These are phyloP conservation scores for Helicostylum pulchrum DNA, from an alignment of 192 early-diverging fungal genomes.

Conservation along the genomic window DNA sequence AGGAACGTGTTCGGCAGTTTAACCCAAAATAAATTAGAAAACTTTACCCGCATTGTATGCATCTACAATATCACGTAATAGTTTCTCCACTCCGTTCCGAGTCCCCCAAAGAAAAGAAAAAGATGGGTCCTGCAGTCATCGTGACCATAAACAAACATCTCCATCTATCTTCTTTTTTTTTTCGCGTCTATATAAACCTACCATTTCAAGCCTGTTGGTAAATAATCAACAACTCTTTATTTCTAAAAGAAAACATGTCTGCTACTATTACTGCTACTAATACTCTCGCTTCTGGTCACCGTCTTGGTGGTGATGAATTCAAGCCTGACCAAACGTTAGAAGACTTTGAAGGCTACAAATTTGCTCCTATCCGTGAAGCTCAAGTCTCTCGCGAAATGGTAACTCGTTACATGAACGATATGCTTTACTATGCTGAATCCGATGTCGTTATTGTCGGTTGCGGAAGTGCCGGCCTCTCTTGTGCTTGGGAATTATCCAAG, in stretches of 20 bases:
- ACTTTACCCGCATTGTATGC: too few species aligned
- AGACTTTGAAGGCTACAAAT: constrained; percentile 28
- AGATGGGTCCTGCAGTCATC: too few species aligned
- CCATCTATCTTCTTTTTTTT: too few species aligned
- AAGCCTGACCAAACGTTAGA: constrained; percentile 12
- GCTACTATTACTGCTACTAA: constrained; percentile 11
- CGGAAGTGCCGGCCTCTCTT: constrained; percentile 65
- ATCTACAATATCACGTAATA: too few species aligned
- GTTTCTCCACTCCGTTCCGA: too few species aligned
- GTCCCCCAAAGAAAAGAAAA: too few species aligned
- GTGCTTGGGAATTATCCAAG: constrained; percentile 62
- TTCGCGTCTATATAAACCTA: too few species aligned
- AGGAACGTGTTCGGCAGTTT: too few species aligned
- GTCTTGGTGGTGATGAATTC: background rate
- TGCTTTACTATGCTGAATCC: constrained; percentile 61
- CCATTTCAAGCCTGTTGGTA: too few species aligned
- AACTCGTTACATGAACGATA: constrained; percentile 63
- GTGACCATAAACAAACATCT: too few species aligned
- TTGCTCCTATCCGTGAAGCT: constrained; percentile 61
- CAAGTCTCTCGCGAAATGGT: constrained; percentile 63
- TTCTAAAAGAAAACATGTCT: constrained; percentile 5
- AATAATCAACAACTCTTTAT: too few species aligned
- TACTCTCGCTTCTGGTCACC: constrained; percentile 11
- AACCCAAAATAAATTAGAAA: too few species aligned
- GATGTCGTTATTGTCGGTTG: constrained; percentile 75